Percentiles rank a stretch among this genome's conserved stretches.
phyloP scores from a whole-genome alignment of 1,284 basidiomycete species.

The Salmacisia buchloeana region DNA sequence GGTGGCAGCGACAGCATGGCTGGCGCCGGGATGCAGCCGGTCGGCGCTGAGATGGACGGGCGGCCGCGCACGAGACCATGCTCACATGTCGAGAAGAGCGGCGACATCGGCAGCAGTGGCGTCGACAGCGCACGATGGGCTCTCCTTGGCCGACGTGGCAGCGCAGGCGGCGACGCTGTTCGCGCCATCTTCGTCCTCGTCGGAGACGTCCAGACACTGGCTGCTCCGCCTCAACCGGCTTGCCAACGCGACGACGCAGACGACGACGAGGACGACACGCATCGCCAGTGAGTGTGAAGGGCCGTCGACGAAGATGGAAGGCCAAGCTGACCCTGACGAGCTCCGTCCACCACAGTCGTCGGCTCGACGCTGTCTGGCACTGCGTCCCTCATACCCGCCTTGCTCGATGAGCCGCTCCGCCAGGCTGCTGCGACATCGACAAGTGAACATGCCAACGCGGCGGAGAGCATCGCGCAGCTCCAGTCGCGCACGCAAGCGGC shows the following conservation, averaged over 20 bases:
- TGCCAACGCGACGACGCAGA: not conserved
- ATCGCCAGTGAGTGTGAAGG: too few species aligned
- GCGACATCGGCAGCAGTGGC: too few species aligned
- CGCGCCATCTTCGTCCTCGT: not conserved
- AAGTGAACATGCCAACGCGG: not conserved
- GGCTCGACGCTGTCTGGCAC: not conserved
- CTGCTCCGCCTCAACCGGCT: not conserved
- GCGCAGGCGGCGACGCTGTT: not conserved
- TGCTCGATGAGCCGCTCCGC: constrained; percentile 1
- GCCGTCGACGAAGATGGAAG: not conserved
- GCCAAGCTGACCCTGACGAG: not conserved
- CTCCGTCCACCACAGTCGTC: not conserved
- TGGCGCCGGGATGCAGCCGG: too few species aligned
- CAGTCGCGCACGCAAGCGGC: not conserved
- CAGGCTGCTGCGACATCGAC: not conserved
- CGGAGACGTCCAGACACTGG: not conserved
- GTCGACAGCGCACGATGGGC: too few species aligned
- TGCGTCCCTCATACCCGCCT: not conserved
- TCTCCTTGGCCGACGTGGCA: not conserved
- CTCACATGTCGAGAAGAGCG: too few species aligned
- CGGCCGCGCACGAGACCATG: too few species aligned
- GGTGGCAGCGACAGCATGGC: too few species aligned
- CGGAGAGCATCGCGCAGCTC: not conserved
- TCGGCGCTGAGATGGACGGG: too few species aligned
- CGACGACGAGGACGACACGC: not conserved